Evolutionary conservation across 306 rosid genomes (phyloP).

Genomic region (Fragaria vesca): DNA sequence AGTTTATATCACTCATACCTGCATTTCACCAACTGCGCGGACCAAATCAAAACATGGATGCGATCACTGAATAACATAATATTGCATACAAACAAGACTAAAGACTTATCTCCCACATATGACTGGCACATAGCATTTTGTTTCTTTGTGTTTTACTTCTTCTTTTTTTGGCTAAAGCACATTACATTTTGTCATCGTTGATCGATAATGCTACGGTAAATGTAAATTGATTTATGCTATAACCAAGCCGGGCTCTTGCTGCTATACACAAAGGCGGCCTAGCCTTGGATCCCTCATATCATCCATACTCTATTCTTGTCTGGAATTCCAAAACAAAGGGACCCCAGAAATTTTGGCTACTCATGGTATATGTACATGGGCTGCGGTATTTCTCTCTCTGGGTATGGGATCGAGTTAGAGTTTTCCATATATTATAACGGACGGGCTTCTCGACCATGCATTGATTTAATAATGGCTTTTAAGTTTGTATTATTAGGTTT

Average conservation of each 20-base stretch:
- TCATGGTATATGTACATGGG: not conserved
- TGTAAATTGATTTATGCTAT: too few species aligned
- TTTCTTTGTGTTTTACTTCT: too few species aligned
- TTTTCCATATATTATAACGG: too few species aligned
- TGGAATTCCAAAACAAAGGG: not conserved
- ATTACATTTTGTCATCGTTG: not conserved
- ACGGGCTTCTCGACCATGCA: too few species aligned
- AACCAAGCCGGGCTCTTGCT: too few species aligned
- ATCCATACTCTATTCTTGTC: not conserved
- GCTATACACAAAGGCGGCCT: too few species aligned
- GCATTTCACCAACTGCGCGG: slow-evolving; percentile 1
- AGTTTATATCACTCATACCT: too few species aligned
- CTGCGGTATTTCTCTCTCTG: too few species aligned
- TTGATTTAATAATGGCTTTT: too few species aligned
- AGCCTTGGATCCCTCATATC: too few species aligned
- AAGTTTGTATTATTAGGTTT: too few species aligned
- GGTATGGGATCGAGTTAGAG: too few species aligned
- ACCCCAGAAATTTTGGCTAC: not conserved
- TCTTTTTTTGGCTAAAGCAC: not conserved
- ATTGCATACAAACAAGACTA: not conserved
- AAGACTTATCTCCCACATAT: not conserved
- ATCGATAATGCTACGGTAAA: not conserved
- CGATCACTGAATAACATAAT: not conserved
- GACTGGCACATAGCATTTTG: not conserved
- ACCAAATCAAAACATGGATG: not conserved